Percentiles rank a stretch among this genome's conserved stretches.
Conservation (phyloP, 2,329 filamentous ascomycete genomes). For the Cucurbitaria berberidis region DNA sequence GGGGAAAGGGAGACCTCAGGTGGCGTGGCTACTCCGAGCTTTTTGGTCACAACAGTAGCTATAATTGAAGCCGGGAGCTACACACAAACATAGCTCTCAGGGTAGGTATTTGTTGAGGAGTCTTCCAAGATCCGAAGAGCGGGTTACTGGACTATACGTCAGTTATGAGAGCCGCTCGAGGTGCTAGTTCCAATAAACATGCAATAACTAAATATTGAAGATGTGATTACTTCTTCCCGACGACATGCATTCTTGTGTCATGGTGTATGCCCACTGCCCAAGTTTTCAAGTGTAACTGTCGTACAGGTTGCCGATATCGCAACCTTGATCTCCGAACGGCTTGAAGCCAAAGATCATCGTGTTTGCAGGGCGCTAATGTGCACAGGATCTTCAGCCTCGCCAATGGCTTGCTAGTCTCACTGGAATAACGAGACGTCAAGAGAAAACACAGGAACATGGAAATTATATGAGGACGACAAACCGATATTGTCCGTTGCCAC, state of each 20-base stretch:
- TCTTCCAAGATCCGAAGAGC: background rate
- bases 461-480: background rate
- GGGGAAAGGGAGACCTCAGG: background rate
- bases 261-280: background rate
- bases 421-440: slow-evolving; percentile 15
- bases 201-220: background rate
- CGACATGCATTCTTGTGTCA: background rate
- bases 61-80: background rate
- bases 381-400: slow-evolving; percentile 3
- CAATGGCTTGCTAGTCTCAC: slow-evolving; percentile 7
- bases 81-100: background rate
- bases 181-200: background rate
- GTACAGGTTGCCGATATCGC: slow-evolving; percentile 25
- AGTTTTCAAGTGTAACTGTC: slow-evolving; percentile 5
- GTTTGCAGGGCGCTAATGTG: slow-evolving; percentile 12
- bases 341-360: slow-evolving; percentile 8
- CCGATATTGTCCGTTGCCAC: slow-evolving; percentile 3
- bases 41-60: background rate
- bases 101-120: background rate
- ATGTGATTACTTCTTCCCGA: background rate
- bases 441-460: background rate
- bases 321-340: slow-evolving; percentile 6
- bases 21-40: background rate
- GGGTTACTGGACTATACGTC: background rate
- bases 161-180: background rate